phyloP scores from a whole-genome alignment of 352 stramenopile species.

The Pythium volutum region DNA sequence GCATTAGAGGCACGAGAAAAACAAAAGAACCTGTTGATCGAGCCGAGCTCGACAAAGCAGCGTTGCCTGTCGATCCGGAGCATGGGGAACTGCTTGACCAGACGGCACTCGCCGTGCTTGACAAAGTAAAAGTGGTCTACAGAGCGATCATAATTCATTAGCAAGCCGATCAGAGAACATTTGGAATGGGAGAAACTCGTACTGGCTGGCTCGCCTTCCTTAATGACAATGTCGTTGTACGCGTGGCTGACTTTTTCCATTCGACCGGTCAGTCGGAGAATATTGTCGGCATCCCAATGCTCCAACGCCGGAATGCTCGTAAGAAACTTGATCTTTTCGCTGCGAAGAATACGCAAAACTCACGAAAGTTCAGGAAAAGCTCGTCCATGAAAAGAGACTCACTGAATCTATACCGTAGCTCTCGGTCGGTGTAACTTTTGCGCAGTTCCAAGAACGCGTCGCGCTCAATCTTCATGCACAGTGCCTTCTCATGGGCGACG shows the following conservation, averaged over 20 bases:
- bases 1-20: too few relatives aligned
- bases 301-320: constrained; percentile 39
- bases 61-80: constrained; percentile 18
- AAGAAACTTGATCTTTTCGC: constrained; percentile 68
- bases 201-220: constrained; percentile 57
- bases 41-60: constrained; percentile 56
- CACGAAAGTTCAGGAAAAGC: neutral
- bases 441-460: constrained; percentile 60
- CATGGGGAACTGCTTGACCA: constrained; percentile 50
- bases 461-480: constrained; percentile 73
- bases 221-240: constrained; percentile 64
- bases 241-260: constrained; percentile 58
- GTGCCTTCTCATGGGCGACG: constrained; percentile 56
- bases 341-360: constrained; percentile 12
- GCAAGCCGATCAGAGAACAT: too few relatives aligned
- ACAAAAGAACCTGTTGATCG: constrained; percentile 37
- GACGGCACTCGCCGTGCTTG: constrained; percentile 56
- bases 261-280: constrained; percentile 50
- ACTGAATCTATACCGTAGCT: constrained; percentile 39
- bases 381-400: neutral
- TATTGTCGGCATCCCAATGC: constrained; percentile 62
- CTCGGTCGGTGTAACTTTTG: constrained; percentile 47
- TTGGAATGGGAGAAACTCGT: neutral
- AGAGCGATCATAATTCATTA: too few relatives aligned
- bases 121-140: constrained; percentile 58